phyloP scores from a whole-genome alignment of 345 rosid species.

The Geranium rotundifolium region DNA sequence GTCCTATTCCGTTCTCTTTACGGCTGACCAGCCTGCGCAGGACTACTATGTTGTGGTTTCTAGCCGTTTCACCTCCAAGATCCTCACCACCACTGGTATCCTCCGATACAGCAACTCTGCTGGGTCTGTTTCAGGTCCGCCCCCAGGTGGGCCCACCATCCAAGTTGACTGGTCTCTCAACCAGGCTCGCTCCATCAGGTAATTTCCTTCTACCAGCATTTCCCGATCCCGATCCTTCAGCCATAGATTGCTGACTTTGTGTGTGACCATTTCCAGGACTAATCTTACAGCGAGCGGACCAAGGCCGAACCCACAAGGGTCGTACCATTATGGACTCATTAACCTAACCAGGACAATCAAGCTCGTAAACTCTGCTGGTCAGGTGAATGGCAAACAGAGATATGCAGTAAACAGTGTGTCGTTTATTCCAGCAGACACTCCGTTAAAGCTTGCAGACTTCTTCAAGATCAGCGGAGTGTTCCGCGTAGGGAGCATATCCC shows the following conservation, averaged over 20 bases:
- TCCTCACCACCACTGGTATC: slow-evolving; percentile 23
- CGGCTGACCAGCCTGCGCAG: slow-evolving; percentile 28
- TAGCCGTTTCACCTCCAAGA: slow-evolving; percentile 18
- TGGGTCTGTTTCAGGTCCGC: slow-evolving; percentile 21
- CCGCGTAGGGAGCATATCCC: slow-evolving; percentile 19
- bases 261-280: slow-evolving; percentile 29
- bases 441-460: slow-evolving; percentile 25
- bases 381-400: slow-evolving; percentile 27
- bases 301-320: slow-evolving; percentile 13
- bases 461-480: slow-evolving; percentile 30
- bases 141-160: slow-evolving; percentile 31
- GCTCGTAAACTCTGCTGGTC: slow-evolving; percentile 21
- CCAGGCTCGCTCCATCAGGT: slow-evolving; percentile 57
- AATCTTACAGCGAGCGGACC: slow-evolving; percentile 36
- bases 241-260: too few species aligned
- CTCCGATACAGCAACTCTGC: slow-evolving; percentile 28
- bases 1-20: slow-evolving; percentile 26
- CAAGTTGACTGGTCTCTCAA: slow-evolving; percentile 25
- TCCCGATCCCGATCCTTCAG: neutral
- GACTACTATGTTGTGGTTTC: slow-evolving; percentile 30
- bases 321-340: slow-evolving; percentile 30
- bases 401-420: slow-evolving; percentile 27
- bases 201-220: neutral
- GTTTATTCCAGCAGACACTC: slow-evolving; percentile 25
- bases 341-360: slow-evolving; percentile 23